Conservation (phyloP, 768 basidiomycete genomes). For the Boletus tylopilopsis region DNA sequence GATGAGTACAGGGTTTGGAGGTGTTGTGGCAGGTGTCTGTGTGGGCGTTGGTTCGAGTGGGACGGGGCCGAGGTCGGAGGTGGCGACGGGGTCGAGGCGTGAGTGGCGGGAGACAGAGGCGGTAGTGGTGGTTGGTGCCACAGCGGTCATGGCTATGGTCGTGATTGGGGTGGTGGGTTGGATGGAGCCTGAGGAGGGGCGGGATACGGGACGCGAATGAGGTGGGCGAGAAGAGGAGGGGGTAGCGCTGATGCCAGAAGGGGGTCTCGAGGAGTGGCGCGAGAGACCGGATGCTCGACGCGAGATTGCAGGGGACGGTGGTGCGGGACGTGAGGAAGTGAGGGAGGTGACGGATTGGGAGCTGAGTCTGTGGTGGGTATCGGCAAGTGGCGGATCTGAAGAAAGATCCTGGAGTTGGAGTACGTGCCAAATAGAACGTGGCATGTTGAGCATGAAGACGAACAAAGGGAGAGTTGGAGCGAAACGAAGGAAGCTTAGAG, state of each 20-base stretch:
- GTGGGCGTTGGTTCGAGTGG: background rate
- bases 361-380: slow-evolving; percentile 17
- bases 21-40: background rate
- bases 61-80: background rate
- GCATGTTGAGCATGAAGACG: slow-evolving; percentile 29
- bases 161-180: slow-evolving; percentile 1
- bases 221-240: slow-evolving; percentile 17
- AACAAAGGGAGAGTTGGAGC: slow-evolving; percentile 25
- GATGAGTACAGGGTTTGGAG: slow-evolving; percentile 21
- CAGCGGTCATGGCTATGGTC: background rate
- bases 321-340: slow-evolving; percentile 54
- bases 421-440: slow-evolving; percentile 25
- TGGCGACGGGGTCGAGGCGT: background rate
- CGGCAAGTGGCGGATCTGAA: slow-evolving; percentile 29
- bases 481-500: slow-evolving; percentile 22
- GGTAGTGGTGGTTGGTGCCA: background rate
- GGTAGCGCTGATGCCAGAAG: slow-evolving; percentile 15
- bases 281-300: slow-evolving; percentile 37
- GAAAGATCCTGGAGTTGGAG: slow-evolving; percentile 31
- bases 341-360: slow-evolving; percentile 31
- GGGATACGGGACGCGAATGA: slow-evolving; percentile 9
- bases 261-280: slow-evolving; percentile 24
- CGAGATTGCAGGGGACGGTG: slow-evolving; percentile 54
- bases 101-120: background rate
- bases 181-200: background rate